Percentiles rank a stretch among this genome's conserved stretches.
Conservation (phyloP, 129 eudicot species). For the Flaveria trinervia region DNA sequence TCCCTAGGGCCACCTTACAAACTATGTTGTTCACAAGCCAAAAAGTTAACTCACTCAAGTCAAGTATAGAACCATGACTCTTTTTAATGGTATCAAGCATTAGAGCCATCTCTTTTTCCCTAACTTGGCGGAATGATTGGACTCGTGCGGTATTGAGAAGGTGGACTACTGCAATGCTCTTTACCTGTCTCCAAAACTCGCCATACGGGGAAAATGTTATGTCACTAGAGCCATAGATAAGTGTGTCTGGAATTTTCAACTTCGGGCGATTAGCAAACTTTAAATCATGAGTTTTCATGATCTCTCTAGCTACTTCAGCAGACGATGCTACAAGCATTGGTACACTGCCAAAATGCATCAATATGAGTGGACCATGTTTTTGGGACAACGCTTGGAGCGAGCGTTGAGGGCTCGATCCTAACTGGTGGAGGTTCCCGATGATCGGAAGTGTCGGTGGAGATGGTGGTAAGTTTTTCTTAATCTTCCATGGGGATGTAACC, state of each 20-base stretch:
- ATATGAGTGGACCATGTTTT: slow-evolving; percentile 50
- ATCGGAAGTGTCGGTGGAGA: slow-evolving; percentile 56
- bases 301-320: slow-evolving; percentile 35
- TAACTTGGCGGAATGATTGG: slow-evolving; percentile 28
- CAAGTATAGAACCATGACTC: slow-evolving; percentile 11
- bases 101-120: slow-evolving; percentile 35
- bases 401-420: slow-evolving; percentile 47
- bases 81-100: slow-evolving; percentile 32
- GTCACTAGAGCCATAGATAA: slow-evolving; percentile 36
- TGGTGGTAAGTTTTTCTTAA: slow-evolving; percentile 38
- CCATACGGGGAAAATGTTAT: slow-evolving; percentile 42
- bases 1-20: slow-evolving; percentile 46
- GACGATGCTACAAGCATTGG: slow-evolving; percentile 50
- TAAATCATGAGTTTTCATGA: slow-evolving; percentile 55
- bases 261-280: slow-evolving; percentile 40
- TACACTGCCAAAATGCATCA: slow-evolving; percentile 43
- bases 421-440: slow-evolving; percentile 52
- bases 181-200: slow-evolving; percentile 56
- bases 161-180: slow-evolving; percentile 38
- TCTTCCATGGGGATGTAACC: background rate
- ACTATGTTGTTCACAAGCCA: slow-evolving; percentile 33
- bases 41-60: slow-evolving; percentile 39
- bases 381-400: slow-evolving; percentile 36
- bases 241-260: slow-evolving; percentile 13
- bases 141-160: slow-evolving; percentile 39